A percentile compares a stretch with the other conserved stretches of the same genome.
Evolutionary conservation across 1,284 basidiomycete species (phyloP).

Genomic region (Ganoderma multipileum): DNA sequence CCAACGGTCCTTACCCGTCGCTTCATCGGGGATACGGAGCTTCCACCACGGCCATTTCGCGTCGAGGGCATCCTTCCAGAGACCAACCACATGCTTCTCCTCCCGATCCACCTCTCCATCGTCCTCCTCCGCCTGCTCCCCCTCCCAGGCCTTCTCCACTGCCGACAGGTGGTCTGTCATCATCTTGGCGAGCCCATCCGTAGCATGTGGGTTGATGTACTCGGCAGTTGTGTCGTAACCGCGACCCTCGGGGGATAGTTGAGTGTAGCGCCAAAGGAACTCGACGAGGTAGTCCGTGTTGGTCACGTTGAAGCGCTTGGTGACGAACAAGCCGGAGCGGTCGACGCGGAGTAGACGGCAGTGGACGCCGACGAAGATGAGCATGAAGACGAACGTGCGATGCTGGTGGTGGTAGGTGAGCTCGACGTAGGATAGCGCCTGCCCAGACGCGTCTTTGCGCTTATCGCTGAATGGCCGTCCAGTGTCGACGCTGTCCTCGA

Average conservation of each 20-base stretch:
- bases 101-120: not conserved
- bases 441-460: constrained; percentile 10
- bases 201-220: constrained; percentile 3
- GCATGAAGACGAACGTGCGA: constrained; percentile 9
- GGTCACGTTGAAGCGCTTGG: constrained; percentile 21
- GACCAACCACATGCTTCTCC: constrained; percentile 9
- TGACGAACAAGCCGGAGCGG: constrained; percentile 17
- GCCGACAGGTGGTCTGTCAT: not conserved
- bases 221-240: constrained; percentile 22
- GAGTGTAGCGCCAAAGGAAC: constrained; percentile 24
- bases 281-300: constrained; percentile 8
- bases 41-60: constrained; percentile 20
- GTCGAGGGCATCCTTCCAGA: constrained; percentile 8
- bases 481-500: constrained; percentile 4
- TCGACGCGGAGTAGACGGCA: constrained; percentile 23
- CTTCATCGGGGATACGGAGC: constrained; percentile 5
- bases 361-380: constrained; percentile 20
- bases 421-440: constrained; percentile 18
- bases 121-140: not conserved
- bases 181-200: not conserved
- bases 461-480: not conserved
- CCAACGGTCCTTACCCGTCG: not conserved
- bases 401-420: constrained; percentile 19
- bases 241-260: not conserved
- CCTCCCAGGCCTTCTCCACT: not conserved